phyloP scores from a whole-genome alignment of 306 rosid genomes.

The Ammopiptanthus mongolicus region DNA sequence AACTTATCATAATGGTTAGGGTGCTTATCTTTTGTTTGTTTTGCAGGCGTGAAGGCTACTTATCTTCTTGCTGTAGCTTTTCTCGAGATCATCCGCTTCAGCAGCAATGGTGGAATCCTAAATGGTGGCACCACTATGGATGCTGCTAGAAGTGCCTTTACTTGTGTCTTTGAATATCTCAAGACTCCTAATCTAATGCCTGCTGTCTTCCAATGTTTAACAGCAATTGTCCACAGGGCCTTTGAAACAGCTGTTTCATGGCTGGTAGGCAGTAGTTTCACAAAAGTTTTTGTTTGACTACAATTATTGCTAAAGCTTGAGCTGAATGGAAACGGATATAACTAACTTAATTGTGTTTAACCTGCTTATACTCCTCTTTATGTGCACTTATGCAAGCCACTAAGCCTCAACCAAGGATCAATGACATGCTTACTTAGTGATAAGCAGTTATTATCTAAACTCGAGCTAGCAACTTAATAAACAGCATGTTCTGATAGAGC shows the following conservation, averaged over 20 bases:
- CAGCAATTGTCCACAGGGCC: slow-evolving; percentile 87
- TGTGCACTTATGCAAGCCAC: slow-evolving; percentile 6
- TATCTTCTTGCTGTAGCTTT: slow-evolving; percentile 98
- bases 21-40: slow-evolving; percentile 6
- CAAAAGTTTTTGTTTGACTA: not conserved
- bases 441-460: not conserved
- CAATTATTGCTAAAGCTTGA: slow-evolving; percentile 13
- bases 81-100: slow-evolving; percentile 91
- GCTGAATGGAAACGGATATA: slow-evolving; percentile 18
- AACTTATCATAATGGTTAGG: not conserved
- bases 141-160: slow-evolving; percentile 84
- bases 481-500: not conserved
- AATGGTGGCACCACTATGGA: slow-evolving; percentile 65
- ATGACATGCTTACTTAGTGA: not conserved
- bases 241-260: slow-evolving; percentile 83
- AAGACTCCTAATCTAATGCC: slow-evolving; percentile 95
- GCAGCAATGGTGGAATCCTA: slow-evolving; percentile 93
- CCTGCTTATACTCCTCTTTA: not conserved
- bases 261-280: slow-evolving; percentile 66
- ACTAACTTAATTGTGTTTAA: not conserved
- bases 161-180: slow-evolving; percentile 93
- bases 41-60: slow-evolving; percentile 95
- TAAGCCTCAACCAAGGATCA: slow-evolving; percentile 1
- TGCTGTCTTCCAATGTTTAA: slow-evolving; percentile 88
- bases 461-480: not conserved